A percentile compares a stretch with the other conserved stretches of the same genome.
phyloP scores from a whole-genome alignment of 2,329 filamentous ascomycete genomes.

The Fusarium cicatricum region DNA sequence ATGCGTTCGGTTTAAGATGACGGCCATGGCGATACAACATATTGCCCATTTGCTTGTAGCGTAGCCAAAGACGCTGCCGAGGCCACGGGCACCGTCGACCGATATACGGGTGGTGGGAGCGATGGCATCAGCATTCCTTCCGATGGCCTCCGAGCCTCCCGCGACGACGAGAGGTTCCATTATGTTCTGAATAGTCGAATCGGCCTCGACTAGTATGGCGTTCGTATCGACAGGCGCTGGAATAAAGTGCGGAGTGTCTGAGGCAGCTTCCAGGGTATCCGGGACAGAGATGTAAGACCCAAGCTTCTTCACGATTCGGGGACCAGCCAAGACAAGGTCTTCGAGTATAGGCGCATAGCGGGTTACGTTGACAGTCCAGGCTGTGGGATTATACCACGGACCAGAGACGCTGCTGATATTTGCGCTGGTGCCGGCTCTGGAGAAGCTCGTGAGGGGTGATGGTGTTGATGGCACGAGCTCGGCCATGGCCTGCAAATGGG shows the following conservation, averaged over 20 bases:
- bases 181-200: constrained; percentile 41
- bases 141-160: constrained; percentile 18
- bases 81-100: constrained; percentile 69
- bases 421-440: constrained; percentile 12
- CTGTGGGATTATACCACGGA: constrained; percentile 63
- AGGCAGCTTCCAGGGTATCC: constrained; percentile 63
- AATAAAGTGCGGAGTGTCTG: constrained; percentile 50
- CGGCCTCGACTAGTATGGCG: constrained; percentile 33
- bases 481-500: constrained; percentile 33
- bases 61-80: constrained; percentile 90
- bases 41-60: constrained; percentile 92
- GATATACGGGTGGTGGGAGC: constrained; percentile 57
- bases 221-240: constrained; percentile 32
- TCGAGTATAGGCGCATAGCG: constrained; percentile 70
- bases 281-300: constrained; percentile 68
- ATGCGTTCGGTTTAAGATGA: constrained; percentile 88
- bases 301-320: constrained; percentile 73
- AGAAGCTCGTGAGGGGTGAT: constrained; percentile 32
- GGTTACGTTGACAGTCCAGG: constrained; percentile 66
- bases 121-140: constrained; percentile 21
- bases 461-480: constrained; percentile 32
- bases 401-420: constrained; percentile 16
- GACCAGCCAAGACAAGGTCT: constrained; percentile 74
- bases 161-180: constrained; percentile 40
- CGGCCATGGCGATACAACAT: constrained; percentile 83